Percentiles rank a stretch among this genome's conserved stretches.
phyloP scores from a whole-genome alignment of 2,329 filamentous ascomycete species.

The Lecanicillium sp. region DNA sequence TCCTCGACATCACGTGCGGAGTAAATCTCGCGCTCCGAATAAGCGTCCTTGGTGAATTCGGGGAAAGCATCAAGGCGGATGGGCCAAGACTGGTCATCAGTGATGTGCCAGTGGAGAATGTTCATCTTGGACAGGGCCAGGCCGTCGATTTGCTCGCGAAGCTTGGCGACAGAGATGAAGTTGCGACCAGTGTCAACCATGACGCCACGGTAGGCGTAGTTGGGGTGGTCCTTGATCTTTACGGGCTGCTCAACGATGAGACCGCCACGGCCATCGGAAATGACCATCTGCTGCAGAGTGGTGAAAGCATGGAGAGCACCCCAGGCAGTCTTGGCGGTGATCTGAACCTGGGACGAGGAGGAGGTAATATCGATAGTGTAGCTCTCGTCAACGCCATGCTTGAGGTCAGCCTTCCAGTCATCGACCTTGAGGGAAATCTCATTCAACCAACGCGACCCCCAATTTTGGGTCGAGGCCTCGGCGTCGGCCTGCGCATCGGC shows the following conservation, averaged over 20 bases:
- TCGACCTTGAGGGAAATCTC: constrained; percentile 40
- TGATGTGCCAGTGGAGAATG: constrained; percentile 51
- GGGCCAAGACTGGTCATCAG: constrained; percentile 51
- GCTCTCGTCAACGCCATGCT: constrained; percentile 53
- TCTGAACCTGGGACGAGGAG: constrained; percentile 34
- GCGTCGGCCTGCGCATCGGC: not conserved
- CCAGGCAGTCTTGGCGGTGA: constrained; percentile 46
- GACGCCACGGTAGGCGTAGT: constrained; percentile 48
- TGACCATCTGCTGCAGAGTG: constrained; percentile 51
- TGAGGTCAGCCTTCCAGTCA: constrained; percentile 39
- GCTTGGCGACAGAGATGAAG: constrained; percentile 44
- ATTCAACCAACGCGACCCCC: constrained; percentile 25
- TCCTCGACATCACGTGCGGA: constrained; percentile 35
- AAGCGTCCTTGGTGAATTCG: constrained; percentile 48
- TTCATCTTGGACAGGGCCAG: constrained; percentile 53
- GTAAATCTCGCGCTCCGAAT: constrained; percentile 43
- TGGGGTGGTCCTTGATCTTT: constrained; percentile 41
- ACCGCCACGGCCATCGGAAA: constrained; percentile 37
- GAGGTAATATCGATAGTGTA: constrained; percentile 41
- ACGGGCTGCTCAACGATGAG: constrained; percentile 49
- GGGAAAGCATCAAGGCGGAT: constrained; percentile 43
- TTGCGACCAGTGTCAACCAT: constrained; percentile 52
- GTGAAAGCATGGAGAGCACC: constrained; percentile 51
- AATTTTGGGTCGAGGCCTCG: not conserved
- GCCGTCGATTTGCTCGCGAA: constrained; percentile 48